phyloP scores from a whole-genome alignment of 2,329 filamentous ascomycete species.

The Venturia aucupariae region DNA sequence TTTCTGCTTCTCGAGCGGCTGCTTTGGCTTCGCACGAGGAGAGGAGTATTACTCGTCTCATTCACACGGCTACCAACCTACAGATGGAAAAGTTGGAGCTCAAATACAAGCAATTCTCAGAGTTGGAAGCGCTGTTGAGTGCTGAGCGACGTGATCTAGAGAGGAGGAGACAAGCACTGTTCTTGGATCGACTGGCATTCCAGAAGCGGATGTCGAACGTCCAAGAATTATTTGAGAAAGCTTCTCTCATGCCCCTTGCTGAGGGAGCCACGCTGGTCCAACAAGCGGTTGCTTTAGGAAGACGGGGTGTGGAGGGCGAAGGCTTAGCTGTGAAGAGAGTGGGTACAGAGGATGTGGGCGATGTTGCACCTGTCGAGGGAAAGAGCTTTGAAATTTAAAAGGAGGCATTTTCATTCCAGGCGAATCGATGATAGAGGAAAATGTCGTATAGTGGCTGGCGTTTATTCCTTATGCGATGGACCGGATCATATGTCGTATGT shows the following conservation, averaged over 20 bases:
- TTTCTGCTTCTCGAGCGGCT: conserved; percentile 75
- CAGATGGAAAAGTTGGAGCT: conserved; percentile 93
- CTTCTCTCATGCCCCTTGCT: conserved; percentile 19
- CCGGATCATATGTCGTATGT: neutral
- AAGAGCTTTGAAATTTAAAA: conserved; percentile 11
- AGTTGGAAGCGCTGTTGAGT: conserved; percentile 87
- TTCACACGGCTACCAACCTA: conserved; percentile 85
- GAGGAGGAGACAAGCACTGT: conserved; percentile 81
- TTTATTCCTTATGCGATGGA: neutral
- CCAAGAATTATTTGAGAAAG: conserved; percentile 60
- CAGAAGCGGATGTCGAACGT: conserved; percentile 78
- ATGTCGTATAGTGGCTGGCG: neutral
- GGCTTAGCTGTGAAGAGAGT: conserved; percentile 15
- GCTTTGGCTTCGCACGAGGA: conserved; percentile 93
- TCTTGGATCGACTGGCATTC: conserved; percentile 84
- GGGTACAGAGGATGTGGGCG: conserved; percentile 10
- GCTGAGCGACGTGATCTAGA: conserved; percentile 90
- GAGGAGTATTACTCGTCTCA: conserved; percentile 87
- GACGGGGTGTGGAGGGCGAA: conserved; percentile 10
- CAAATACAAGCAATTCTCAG: conserved; percentile 91
- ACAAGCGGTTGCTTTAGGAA: conserved; percentile 1
- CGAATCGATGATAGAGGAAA: neutral
- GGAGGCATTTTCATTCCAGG: neutral
- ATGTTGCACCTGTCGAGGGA: conserved; percentile 5
- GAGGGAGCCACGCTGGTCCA: conserved; percentile 10